phyloP scores from a whole-genome alignment of 495 filamentous ascomycete genomes.

The Cetradonia linearis region DNA sequence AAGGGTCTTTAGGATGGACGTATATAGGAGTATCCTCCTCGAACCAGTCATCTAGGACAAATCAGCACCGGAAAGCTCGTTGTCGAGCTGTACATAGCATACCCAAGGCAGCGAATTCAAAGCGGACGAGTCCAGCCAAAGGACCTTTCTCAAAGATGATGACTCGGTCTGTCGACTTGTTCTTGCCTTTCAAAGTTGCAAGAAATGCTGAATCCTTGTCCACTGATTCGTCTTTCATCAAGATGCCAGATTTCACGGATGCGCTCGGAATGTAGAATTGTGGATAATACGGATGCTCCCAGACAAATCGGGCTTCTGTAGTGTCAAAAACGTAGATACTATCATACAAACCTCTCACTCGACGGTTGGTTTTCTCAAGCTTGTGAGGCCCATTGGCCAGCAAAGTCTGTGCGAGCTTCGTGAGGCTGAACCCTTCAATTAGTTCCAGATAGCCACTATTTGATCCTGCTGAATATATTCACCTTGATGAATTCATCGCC shows the following conservation, averaged over 20 bases:
- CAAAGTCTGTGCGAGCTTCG: constrained; percentile 32
- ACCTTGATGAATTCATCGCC: constrained; percentile 6
- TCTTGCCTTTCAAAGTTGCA: constrained; percentile 16
- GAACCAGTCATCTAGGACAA: constrained; percentile 42
- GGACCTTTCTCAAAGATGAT: constrained; percentile 21
- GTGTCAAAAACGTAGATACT: constrained; percentile 32
- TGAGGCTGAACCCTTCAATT: constrained; percentile 25
- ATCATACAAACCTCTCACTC: constrained; percentile 32
- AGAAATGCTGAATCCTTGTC: constrained; percentile 19
- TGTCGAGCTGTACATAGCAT: background rate
- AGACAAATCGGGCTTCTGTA: constrained; percentile 25
- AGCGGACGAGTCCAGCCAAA: constrained; percentile 16
- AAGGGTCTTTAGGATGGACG: constrained; percentile 51
- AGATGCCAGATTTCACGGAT: constrained; percentile 4
- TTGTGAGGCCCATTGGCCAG: constrained; percentile 34
- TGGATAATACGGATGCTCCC: constrained; percentile 21
- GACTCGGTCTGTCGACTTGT: constrained; percentile 12
- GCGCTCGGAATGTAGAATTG: constrained; percentile 15
- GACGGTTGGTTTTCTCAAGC: constrained; percentile 30
- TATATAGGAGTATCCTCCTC: constrained; percentile 48
- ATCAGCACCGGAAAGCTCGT: background rate
- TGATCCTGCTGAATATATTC: background rate
- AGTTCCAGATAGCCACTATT: background rate
- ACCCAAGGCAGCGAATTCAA: constrained; percentile 21
- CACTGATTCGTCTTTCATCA: constrained; percentile 19